These are phyloP conservation scores for Mikania micrantha DNA, from an alignment of 129 eudicot genomes.

Conservation along the genomic window DNA sequence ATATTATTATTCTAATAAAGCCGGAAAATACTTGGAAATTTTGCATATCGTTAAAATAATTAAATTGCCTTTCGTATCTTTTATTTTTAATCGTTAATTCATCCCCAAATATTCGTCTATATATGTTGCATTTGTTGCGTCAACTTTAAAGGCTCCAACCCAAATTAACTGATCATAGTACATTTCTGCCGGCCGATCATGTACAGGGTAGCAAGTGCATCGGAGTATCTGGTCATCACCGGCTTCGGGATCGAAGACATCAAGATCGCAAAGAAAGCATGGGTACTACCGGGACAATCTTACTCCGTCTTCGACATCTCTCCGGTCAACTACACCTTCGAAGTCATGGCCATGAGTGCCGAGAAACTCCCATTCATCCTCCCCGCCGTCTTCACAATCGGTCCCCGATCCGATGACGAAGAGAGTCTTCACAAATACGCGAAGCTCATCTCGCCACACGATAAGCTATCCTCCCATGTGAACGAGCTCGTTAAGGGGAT, in stretches of 20 bases:
- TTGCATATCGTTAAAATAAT: too few species aligned
- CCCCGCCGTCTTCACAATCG: slow-evolving; percentile 62
- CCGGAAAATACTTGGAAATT: too few species aligned
- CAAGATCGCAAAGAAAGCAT: slow-evolving; percentile 49
- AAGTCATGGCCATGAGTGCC: slow-evolving; percentile 72
- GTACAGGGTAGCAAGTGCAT: slow-evolving; percentile 58
- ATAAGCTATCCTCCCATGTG: slow-evolving; percentile 43
- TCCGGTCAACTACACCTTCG: slow-evolving; percentile 63
- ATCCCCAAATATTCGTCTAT: neutral
- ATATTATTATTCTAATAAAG: too few species aligned
- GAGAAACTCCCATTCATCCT: slow-evolving; percentile 65
- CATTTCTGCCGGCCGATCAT: slow-evolving; percentile 8
- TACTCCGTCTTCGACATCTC: slow-evolving; percentile 46
- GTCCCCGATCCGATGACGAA: slow-evolving; percentile 37
- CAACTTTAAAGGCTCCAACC: neutral
- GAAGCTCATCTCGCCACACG: slow-evolving; percentile 56
- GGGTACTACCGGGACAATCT: slow-evolving; percentile 59
- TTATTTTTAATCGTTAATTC: neutral
- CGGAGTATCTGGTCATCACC: slow-evolving; percentile 55
- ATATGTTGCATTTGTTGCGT: neutral
- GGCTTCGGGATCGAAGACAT: slow-evolving; percentile 45
- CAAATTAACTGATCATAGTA: too few species aligned
- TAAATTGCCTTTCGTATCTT: too few species aligned
- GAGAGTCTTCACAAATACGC: slow-evolving; percentile 50
- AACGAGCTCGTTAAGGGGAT: slow-evolving; percentile 61